A percentile compares a stretch with the other conserved stretches of the same genome.
Evolutionary conservation across 768 basidiomycete species (phyloP).

Genomic region (Leucocoprinus sp.): DNA sequence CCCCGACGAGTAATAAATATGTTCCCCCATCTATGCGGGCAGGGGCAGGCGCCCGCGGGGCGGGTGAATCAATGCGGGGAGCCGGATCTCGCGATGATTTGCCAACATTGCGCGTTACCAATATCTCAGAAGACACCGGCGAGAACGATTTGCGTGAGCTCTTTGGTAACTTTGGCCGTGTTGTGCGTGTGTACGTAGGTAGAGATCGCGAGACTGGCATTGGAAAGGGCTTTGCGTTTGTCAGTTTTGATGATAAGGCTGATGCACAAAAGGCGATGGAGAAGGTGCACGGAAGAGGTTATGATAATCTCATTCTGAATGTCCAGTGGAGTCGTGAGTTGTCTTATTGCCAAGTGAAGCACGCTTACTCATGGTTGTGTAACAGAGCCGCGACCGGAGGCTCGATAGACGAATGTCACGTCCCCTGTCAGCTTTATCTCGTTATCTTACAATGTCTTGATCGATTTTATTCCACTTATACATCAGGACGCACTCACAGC

Average conservation of each 20-base stretch:
- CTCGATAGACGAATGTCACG: no score
- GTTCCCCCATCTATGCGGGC: conserved; percentile 89
- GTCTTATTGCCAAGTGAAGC: background rate
- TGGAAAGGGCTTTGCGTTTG: conserved; percentile 96
- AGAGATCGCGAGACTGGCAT: conserved; percentile 90
- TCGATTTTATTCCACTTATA: no score
- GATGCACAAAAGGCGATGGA: conserved; percentile 84
- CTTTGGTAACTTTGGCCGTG: conserved; percentile 78
- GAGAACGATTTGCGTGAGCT: conserved; percentile 92
- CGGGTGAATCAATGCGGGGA: conserved; percentile 74
- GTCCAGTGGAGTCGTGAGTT: conserved; percentile 57
- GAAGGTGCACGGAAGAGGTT: conserved; percentile 86
- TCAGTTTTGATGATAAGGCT: conserved; percentile 81
- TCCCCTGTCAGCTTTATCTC: no score
- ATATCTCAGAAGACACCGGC: conserved; percentile 91
- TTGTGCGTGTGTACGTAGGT: conserved; percentile 89
- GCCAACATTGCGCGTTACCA: conserved; percentile 94
- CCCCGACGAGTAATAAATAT: conserved; percentile 68
- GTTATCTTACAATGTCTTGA: no score
- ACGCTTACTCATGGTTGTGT: background rate
- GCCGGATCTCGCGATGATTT: conserved; percentile 75
- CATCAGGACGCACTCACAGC: no score
- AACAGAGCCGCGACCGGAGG: conserved; percentile 29
- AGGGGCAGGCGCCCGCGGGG: conserved; percentile 51
- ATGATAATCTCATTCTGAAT: conserved; percentile 81